phyloP scores from a whole-genome alignment of 169 alveolate genomes.

The Plasmodium fragile region DNA sequence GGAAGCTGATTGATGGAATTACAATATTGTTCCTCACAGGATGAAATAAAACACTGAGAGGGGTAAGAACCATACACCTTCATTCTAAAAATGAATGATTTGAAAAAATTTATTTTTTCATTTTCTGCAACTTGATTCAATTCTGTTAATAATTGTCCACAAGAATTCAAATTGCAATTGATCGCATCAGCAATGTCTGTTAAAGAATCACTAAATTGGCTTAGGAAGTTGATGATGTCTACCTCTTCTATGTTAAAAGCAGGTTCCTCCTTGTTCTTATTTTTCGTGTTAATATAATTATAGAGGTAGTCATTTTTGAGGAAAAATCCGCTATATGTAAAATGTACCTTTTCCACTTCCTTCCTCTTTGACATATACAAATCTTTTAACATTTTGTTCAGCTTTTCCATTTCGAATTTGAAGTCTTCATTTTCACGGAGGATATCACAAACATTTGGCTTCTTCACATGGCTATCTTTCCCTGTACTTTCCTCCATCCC shows the following conservation, averaged over 20 bases:
- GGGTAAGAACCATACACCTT: conserved; percentile 74
- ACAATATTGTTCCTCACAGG: conserved; percentile 16
- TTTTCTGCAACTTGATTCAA: conserved; percentile 36
- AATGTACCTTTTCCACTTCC: conserved; percentile 70
- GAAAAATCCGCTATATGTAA: conserved; percentile 72
- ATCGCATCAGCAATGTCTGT: conserved; percentile 21
- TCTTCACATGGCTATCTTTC: conserved; percentile 7
- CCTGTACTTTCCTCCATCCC: conserved; percentile 14
- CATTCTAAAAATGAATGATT: conserved; percentile 58
- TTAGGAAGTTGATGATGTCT: conserved; percentile 39
- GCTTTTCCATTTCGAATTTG: conserved; percentile 51
- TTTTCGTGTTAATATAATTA: conserved; percentile 51
- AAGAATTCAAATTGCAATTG: conserved; percentile 47
- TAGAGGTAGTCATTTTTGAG: conserved; percentile 55
- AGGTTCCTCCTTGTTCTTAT: conserved; percentile 22
- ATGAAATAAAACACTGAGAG: conserved; percentile 47
- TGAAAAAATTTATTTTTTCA: conserved; percentile 61
- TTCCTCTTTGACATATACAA: conserved; percentile 73
- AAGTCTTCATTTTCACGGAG: conserved; percentile 56
- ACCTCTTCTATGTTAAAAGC: conserved; percentile 56
- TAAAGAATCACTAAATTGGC: conserved; percentile 67
- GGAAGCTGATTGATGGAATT: conserved; percentile 59
- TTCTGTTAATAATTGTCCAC: conserved; percentile 71
- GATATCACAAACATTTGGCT: conserved; percentile 43
- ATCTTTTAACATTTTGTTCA: conserved; percentile 59